phyloP scores from a whole-genome alignment of 345 rosid species.

The Rhizophora mangle region DNA sequence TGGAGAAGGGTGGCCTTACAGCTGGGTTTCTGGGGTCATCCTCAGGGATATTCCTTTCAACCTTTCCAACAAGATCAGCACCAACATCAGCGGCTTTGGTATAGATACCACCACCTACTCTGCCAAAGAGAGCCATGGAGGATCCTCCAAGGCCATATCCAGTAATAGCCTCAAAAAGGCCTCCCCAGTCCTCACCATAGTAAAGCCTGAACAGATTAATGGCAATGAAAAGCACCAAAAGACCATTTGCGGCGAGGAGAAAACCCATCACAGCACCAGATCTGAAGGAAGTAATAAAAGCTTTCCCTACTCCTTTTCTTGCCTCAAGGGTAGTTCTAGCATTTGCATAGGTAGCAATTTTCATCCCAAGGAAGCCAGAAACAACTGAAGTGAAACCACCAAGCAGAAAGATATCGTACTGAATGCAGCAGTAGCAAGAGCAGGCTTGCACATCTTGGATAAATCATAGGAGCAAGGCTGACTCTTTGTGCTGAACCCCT shows the following conservation, averaged over 20 bases:
- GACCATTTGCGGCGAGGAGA: conserved; percentile 81
- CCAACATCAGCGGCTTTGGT: conserved; percentile 89
- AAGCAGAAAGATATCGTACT: conserved; percentile 69
- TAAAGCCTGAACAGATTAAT: conserved; percentile 67
- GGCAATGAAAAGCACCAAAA: conserved; percentile 63
- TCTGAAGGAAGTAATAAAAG: conserved; percentile 69
- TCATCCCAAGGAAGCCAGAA: conserved; percentile 85
- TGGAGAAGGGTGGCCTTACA: conserved; percentile 38
- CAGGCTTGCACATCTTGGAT: conserved; percentile 67
- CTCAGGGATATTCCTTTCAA: conserved; percentile 78
- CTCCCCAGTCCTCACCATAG: conserved; percentile 78
- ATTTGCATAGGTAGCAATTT: conserved; percentile 77
- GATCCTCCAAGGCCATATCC: conserved; percentile 90
- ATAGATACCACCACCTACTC: conserved; percentile 86
- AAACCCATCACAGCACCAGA: conserved; percentile 90
- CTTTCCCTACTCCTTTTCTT: conserved; percentile 78
- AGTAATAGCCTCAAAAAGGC: conserved; percentile 80
- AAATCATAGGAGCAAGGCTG: conserved; percentile 67
- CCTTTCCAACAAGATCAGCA: conserved; percentile 91
- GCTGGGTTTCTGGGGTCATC: conserved; percentile 87
- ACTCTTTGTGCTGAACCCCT: conserved; percentile 44
- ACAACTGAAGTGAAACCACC: conserved; percentile 74
- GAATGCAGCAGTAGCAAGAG: conserved; percentile 77
- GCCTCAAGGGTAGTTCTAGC: conserved; percentile 82
- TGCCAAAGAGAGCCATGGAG: conserved; percentile 81